phyloP scores from a whole-genome alignment of 257 asterid genomes.

The Solanum chmielewskii region DNA sequence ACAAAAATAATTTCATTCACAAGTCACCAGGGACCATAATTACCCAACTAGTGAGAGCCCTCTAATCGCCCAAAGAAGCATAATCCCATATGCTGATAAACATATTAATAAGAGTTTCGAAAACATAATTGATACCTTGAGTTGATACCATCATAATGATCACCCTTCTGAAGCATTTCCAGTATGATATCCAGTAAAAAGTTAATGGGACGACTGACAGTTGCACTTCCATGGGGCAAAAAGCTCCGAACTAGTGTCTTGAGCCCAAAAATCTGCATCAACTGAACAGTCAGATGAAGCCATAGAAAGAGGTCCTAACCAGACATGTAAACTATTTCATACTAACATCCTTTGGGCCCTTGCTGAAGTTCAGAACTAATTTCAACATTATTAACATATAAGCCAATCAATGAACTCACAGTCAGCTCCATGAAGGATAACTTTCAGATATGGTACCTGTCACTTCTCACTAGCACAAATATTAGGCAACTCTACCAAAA shows the following conservation, averaged over 20 bases:
- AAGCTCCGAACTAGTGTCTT: constrained; percentile 71
- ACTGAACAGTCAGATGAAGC: neutral
- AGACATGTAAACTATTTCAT: neutral
- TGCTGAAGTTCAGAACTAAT: neutral
- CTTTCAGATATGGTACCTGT: neutral
- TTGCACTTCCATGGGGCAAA: constrained; percentile 42
- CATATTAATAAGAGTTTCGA: neutral
- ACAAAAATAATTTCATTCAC: neutral
- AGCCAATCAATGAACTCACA: neutral
- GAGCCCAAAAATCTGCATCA: constrained; percentile 71
- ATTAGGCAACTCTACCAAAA: neutral
- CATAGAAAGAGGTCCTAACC: neutral
- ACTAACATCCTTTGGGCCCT: neutral
- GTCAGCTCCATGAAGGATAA: neutral
- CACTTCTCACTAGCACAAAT: neutral
- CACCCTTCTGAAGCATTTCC: constrained; percentile 50
- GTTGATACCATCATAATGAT: constrained; percentile 28
- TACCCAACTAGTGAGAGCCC: neutral
- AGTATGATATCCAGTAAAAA: constrained; percentile 47
- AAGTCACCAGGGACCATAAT: neutral
- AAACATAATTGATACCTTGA: constrained; percentile 31
- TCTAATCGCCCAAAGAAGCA: neutral
- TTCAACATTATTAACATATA: neutral
- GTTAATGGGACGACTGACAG: constrained; percentile 33
- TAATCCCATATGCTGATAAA: neutral